Percentiles rank a stretch among this genome's conserved stretches.
These are phyloP conservation scores for Artemisia argyi DNA, from an alignment of 129 eudicot species.

Conservation along the genomic window DNA sequence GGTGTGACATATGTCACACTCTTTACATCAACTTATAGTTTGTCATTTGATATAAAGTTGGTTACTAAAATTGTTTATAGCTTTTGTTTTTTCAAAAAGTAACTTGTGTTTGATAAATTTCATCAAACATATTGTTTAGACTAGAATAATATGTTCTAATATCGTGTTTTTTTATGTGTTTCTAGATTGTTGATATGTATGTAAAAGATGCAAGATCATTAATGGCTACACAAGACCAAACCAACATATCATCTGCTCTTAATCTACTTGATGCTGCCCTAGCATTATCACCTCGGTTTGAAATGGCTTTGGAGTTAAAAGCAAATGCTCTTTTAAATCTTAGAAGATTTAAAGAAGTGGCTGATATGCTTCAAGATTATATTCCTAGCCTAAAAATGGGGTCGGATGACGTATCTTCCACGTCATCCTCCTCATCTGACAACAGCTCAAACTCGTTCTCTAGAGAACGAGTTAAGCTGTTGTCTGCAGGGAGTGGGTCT, in stretches of 20 bases:
- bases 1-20: too few relatives aligned
- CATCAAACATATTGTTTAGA: too few relatives aligned
- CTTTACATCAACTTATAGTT: too few relatives aligned
- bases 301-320: slow-evolving; percentile 63
- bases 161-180: not conserved
- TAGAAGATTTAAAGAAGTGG: slow-evolving; percentile 72
- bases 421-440: slow-evolving; percentile 44
- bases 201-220: slow-evolving; percentile 65
- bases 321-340: slow-evolving; percentile 66
- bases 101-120: too few relatives aligned
- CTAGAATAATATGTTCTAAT: too few relatives aligned
- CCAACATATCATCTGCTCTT: slow-evolving; percentile 62
- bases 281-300: slow-evolving; percentile 56
- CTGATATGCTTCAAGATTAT: slow-evolving; percentile 84
- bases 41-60: too few relatives aligned
- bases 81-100: too few relatives aligned
- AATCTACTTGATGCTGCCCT: slow-evolving; percentile 72
- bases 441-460: slow-evolving; percentile 51
- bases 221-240: slow-evolving; percentile 59
- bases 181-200: slow-evolving; percentile 72
- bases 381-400: slow-evolving; percentile 72
- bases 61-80: too few relatives aligned
- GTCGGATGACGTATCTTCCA: slow-evolving; percentile 41
- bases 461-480: slow-evolving; percentile 60
- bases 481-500: slow-evolving; percentile 39